Conservation (phyloP, 306 rosid genomes). For the Quercus alba region DNA sequence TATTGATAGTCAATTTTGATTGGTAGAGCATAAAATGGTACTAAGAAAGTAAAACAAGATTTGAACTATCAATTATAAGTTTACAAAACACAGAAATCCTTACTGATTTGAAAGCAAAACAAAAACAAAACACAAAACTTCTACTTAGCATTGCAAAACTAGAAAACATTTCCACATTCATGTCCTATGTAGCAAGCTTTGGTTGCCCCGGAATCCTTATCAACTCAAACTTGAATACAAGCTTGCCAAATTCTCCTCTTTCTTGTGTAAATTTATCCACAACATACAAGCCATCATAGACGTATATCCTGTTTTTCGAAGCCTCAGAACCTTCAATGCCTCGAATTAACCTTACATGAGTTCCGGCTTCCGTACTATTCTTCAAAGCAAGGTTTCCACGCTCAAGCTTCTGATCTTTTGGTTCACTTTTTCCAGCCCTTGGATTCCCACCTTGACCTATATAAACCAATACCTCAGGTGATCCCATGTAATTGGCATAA, state of each 20-base stretch:
- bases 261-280: conserved; percentile 16
- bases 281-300: conserved; percentile 38
- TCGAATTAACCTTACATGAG: conserved; percentile 38
- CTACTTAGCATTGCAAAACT: no score
- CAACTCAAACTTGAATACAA: conserved; percentile 30
- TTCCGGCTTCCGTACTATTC: conserved; percentile 28
- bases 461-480: conserved; percentile 21
- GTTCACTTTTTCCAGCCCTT: not conserved
- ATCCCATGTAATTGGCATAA: conserved; percentile 15
- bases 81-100: no score
- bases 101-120: no score
- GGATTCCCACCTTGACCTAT: conserved; percentile 46
- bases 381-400: conserved; percentile 44
- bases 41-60: no score
- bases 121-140: no score
- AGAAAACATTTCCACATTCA: no score
- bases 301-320: not conserved
- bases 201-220: conserved; percentile 17
- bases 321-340: not conserved
- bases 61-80: no score
- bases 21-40: no score
- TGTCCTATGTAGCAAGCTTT: not conserved
- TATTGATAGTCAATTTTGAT: no score
- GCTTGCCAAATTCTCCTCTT: conserved; percentile 32
- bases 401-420: conserved; percentile 29